These are phyloP conservation scores for Mycena sanguinolenta DNA, from an alignment of 768 basidiomycete genomes.

Conservation along the genomic window DNA sequence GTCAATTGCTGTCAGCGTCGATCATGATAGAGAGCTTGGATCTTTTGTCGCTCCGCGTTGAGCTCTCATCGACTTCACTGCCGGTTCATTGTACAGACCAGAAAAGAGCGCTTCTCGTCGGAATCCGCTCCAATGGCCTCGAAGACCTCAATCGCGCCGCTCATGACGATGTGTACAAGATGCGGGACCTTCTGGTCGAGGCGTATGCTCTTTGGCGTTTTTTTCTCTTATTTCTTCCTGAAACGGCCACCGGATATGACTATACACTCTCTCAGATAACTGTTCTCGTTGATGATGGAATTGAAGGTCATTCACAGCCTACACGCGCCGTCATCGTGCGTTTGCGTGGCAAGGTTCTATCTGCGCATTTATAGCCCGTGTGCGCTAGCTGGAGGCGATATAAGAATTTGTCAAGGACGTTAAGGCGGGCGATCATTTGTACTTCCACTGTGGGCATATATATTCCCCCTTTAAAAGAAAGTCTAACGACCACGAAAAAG, in stretches of 20 bases:
- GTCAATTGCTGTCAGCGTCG: no score
- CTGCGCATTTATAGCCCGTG: neutral
- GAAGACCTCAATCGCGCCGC: neutral
- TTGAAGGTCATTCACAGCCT: constrained; percentile 49
- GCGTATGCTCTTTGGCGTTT: neutral
- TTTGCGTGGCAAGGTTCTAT: neutral
- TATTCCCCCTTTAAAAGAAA: neutral
- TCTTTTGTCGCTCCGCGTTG: no score
- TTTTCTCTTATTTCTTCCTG: neutral
- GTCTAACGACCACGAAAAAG: neutral
- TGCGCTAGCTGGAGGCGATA: constrained; percentile 58
- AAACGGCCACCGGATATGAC: neutral
- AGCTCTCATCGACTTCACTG: no score
- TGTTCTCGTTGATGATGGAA: constrained; percentile 58
- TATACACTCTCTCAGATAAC: constrained; percentile 43
- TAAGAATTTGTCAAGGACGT: constrained; percentile 52
- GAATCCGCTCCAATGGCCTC: neutral
- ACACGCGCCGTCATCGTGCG: constrained; percentile 62
- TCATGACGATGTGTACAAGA: constrained; percentile 2
- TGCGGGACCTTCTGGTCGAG: constrained; percentile 1
- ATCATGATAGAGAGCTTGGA: no score
- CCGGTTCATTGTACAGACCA: neutral
- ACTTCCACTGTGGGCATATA: constrained; percentile 39
- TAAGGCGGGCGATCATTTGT: constrained; percentile 36
- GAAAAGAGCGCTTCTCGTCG: constrained; percentile 12